phyloP scores from a whole-genome alignment of 768 basidiomycete genomes.

The Cyathus striatus region DNA sequence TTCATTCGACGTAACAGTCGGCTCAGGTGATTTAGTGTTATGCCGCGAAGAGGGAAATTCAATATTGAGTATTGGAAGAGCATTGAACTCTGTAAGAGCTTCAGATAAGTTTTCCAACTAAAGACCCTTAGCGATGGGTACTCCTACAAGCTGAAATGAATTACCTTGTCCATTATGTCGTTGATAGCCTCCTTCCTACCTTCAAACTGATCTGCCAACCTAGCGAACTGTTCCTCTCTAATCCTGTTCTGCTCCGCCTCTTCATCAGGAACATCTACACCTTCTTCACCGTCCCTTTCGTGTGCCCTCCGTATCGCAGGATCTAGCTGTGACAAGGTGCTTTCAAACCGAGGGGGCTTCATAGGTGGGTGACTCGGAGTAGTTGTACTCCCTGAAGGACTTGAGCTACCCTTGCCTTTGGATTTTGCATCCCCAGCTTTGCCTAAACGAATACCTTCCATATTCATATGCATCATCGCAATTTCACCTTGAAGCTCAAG shows the following conservation, averaged over 20 bases:
- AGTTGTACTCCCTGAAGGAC: slow-evolving; percentile 1
- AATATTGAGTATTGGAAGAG: slow-evolving; percentile 40
- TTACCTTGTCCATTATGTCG: slow-evolving; percentile 70
- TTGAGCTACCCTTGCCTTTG: slow-evolving; percentile 9
- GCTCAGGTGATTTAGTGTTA: slow-evolving; percentile 11
- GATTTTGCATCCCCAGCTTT: slow-evolving; percentile 28
- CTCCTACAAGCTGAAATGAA: slow-evolving; percentile 4
- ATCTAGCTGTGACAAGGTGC: slow-evolving; percentile 17
- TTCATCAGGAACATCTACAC: slow-evolving; percentile 46
- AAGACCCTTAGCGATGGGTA: slow-evolving; percentile 2
- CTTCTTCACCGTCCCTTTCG: slow-evolving; percentile 44
- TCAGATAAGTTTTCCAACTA: slow-evolving; percentile 58
- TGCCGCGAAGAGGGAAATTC: slow-evolving; percentile 29
- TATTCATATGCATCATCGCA: slow-evolving; percentile 65
- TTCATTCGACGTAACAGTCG: background rate
- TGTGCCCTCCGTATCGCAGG: slow-evolving; percentile 23
- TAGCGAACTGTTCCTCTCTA: slow-evolving; percentile 65
- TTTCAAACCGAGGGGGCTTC: slow-evolving; percentile 10
- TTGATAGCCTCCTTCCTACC: slow-evolving; percentile 66
- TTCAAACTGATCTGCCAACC: slow-evolving; percentile 62
- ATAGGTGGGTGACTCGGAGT: background rate
- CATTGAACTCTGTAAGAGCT: slow-evolving; percentile 45
- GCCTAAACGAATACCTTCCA: slow-evolving; percentile 59
- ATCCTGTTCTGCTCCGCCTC: slow-evolving; percentile 50
- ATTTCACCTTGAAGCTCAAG: slow-evolving; percentile 69